Conservation (phyloP, 768 basidiomycete species). For the Pulveroboletus ravenelii region DNA sequence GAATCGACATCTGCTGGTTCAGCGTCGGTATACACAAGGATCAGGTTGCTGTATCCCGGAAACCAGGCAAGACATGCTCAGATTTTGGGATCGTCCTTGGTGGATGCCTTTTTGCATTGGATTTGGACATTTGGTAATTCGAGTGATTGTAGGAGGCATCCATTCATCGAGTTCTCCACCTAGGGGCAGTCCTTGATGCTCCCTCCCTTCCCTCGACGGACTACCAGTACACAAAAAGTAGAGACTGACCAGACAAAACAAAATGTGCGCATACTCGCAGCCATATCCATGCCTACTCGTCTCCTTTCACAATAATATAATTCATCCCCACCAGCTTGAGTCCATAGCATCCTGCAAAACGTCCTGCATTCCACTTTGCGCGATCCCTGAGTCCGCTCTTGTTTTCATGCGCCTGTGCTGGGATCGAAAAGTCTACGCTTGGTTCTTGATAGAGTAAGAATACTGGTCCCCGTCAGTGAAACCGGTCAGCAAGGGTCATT, state of each 20-base stretch:
- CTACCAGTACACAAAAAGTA: not conserved
- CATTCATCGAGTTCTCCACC: too few species aligned
- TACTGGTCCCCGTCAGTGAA: constrained; percentile 26
- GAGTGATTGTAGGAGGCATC: too few species aligned
- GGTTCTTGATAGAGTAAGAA: constrained; percentile 64
- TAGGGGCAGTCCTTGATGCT: too few species aligned
- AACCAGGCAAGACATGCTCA: too few species aligned
- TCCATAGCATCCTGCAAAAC: constrained; percentile 47
- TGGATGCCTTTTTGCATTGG: too few species aligned
- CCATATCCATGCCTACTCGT: constrained; percentile 4
- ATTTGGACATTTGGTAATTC: too few species aligned
- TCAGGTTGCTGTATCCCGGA: too few species aligned
- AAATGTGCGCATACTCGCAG: not conserved
- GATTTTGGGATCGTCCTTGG: too few species aligned
- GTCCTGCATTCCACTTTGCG: constrained; percentile 50
- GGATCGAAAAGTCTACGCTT: constrained; percentile 35
- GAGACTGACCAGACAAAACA: not conserved
- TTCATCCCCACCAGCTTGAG: constrained; percentile 57
- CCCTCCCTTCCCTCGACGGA: too few species aligned
- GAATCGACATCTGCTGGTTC: too few species aligned
- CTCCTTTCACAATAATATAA: constrained; percentile 43
- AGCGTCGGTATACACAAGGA: too few species aligned
- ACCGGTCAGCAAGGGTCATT: not conserved
- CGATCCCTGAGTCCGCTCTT: constrained; percentile 42
- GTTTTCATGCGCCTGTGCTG: constrained; percentile 42